A percentile compares a stretch with the other conserved stretches of the same genome.
phyloP scores from a whole-genome alignment of 1,284 basidiomycete species.

The Sanghuangporus sanghuang region DNA sequence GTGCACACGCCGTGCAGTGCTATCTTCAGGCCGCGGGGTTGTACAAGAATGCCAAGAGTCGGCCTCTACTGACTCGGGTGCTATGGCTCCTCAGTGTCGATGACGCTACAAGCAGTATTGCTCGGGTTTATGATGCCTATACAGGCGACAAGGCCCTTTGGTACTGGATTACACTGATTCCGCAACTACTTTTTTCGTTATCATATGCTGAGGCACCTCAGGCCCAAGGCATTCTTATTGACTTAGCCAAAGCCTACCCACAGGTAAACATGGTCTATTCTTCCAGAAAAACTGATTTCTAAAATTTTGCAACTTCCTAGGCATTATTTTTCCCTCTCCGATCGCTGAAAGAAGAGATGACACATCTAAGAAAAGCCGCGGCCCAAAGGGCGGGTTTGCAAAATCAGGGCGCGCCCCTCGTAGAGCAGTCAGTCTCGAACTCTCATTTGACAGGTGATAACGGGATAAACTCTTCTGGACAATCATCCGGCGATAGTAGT shows the following conservation, averaged over 20 bases:
- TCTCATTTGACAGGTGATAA: slow-evolving; percentile 13
- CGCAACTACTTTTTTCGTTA: slow-evolving; percentile 90
- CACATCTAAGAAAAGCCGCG: slow-evolving; percentile 38
- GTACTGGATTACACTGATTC: slow-evolving; percentile 99
- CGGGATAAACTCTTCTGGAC: slow-evolving; percentile 23
- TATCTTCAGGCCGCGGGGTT: slow-evolving; percentile 96
- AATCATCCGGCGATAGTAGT: slow-evolving; percentile 28
- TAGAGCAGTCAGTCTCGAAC: slow-evolving; percentile 21
- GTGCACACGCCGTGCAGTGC: slow-evolving; percentile 92
- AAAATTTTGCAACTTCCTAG: slow-evolving; percentile 36
- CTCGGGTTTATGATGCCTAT: slow-evolving; percentile 92
- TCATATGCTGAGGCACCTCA: slow-evolving; percentile 92
- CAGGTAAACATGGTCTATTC: slow-evolving; percentile 56
- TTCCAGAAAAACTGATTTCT: slow-evolving; percentile 5
- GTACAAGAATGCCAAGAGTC: slow-evolving; percentile 93
- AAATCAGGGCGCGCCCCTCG: slow-evolving; percentile 2
- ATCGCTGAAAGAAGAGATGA: slow-evolving; percentile 88
- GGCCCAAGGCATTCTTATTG: slow-evolving; percentile 85
- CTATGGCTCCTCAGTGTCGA: slow-evolving; percentile 97
- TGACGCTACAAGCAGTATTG: slow-evolving; percentile 72
- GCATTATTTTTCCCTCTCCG: slow-evolving; percentile 95
- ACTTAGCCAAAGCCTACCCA: slow-evolving; percentile 90
- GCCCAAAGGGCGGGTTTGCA: slow-evolving; percentile 12
- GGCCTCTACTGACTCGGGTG: slow-evolving; percentile 87
- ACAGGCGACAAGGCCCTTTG: slow-evolving; percentile 96